Evolutionary conservation across 257 asterid species (phyloP), one percentile per base, ranked within the genome.

Genomic region (Eucommia ulmoides): DNA sequence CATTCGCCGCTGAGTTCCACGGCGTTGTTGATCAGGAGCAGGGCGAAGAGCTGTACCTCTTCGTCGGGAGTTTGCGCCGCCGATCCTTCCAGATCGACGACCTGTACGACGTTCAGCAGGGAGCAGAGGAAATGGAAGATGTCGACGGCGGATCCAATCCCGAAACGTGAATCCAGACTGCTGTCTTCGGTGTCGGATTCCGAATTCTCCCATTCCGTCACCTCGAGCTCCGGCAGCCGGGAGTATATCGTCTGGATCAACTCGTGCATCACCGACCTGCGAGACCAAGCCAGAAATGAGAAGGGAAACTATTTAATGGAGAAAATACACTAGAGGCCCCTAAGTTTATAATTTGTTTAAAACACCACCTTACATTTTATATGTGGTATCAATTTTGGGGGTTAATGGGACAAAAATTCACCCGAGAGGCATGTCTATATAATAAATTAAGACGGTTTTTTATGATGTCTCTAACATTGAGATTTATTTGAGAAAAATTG

Each of bases 241-340:
- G 66, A 67, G 45, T 66, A 89, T 24, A 89, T 76, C 0, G 77
- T 79, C 68, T 83, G 93, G 19, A 85, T 74, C 3, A 89, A 72
- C 59, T 89, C 98, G 50, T 82, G 86, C 98, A 89, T 85, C 2
- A 92, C 65, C n/a, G n/a, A n/a, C n/a, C n/a, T n/a, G n/a, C n/a
- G n/a, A n/a, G n/a, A n/a, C n/a, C n/a, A n/a, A n/a, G n/a, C n/a
- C n/a, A n/a, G n/a, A n/a, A n/a, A n/a, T n/a, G n/a, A n/a, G n/a
- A n/a, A n/a, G n/a, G n/a, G n/a, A n/a, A n/a, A n/a, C n/a, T n/a
- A n/a, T n/a, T n/a, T n/a, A n/a, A n/a, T n/a, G n/a, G n/a, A n/a
- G n/a, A n/a, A n/a, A n/a, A n/a, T n/a, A n/a, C n/a, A n/a, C n/a
- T n/a, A n/a, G n/a, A n/a, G n/a, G n/a, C n/a, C n/a, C n/a, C n/a